Conservation (phyloP, 1,139 yeast species). For the Debaryomyces sp. region DNA sequence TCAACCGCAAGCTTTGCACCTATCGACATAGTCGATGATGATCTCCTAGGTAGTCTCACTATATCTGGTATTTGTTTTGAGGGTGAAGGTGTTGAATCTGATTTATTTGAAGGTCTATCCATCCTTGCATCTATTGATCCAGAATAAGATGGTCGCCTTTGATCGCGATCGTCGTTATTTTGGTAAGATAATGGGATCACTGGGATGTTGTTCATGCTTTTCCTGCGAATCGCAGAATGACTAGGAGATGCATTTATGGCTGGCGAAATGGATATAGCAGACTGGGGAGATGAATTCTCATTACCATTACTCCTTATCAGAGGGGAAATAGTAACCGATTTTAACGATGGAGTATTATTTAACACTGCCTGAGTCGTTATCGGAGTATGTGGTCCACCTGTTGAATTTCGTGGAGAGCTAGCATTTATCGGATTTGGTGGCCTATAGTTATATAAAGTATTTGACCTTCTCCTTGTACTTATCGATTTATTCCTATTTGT, state of each 20-base stretch:
- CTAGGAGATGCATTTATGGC: slow-evolving; percentile 11
- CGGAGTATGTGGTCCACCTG: slow-evolving; percentile 23
- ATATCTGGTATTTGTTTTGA: not conserved
- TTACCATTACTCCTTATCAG: slow-evolving; percentile 24
- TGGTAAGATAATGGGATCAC: not conserved
- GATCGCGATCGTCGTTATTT: not conserved
- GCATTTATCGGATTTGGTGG: slow-evolving; percentile 13
- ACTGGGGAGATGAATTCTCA: slow-evolving; percentile 22
- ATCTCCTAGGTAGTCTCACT: slow-evolving; percentile 14
- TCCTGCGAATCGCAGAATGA: slow-evolving; percentile 9
- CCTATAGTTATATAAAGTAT: slow-evolving; percentile 22
- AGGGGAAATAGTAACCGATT: slow-evolving; percentile 45
- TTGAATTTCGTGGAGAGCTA: slow-evolving; percentile 13
- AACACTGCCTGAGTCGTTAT: slow-evolving; percentile 15
- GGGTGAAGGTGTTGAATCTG: slow-evolving; percentile 6
- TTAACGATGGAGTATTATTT: slow-evolving; percentile 36
- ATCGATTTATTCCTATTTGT: slow-evolving; percentile 8
- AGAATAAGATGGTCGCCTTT: not conserved
- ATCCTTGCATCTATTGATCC: not conserved
- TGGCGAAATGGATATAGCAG: slow-evolving; percentile 18
- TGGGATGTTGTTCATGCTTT: slow-evolving; percentile 8
- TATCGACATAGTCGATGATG: slow-evolving; percentile 33
- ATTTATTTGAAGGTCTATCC: not conserved
- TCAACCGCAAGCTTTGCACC: slow-evolving; percentile 36
- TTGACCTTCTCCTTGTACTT: slow-evolving; percentile 25